Evolutionary conservation across 495 filamentous ascomycete genomes (phyloP), one percentile per base, ranked within the genome.

Genomic region (Hapsidospora chrysogenum): DNA sequence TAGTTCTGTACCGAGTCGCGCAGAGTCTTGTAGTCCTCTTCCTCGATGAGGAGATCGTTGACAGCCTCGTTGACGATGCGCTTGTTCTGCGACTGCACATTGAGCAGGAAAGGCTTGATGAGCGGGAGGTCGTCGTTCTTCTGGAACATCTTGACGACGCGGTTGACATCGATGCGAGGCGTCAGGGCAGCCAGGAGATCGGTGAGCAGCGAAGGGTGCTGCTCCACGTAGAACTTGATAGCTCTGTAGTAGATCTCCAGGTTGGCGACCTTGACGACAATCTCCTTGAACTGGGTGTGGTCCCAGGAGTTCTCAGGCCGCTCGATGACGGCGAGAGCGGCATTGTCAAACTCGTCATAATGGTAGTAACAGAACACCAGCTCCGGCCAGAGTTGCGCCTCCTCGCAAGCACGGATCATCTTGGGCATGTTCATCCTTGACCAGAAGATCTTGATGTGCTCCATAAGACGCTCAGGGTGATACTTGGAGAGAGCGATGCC

Each of bases 211-310:
- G 85, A 76, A 28, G 92, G 92, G 54, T 96, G 92, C 53, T 96
- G 83, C 58, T 95, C 80, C 25, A 95, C 72, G 60, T 99, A 99
- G 66, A 95, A 96, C 68, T 86, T 94, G 44, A 99, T 70, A 18
- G 85, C 80, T 21, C 86, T 82, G 67, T 99, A 99, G 61, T 94
- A 96, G 53, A 99, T 96, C 58, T 99, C 92, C 49, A 96, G 57
- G 60, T 99, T 99, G 46, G 89, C 84, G 41, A 94, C 87, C 72
- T 96, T 96, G 62, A 93, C 76, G 38, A 94, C 69, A 41, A 94
- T 95, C 55, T 96, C 92, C 72, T 96, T 96, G 77, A 99, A 96
- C 19, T 87, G 92, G 58, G 96, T 89, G 61, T 99, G 92, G 57
- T 99, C 92, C 92, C 92, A 99, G 2, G 92, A 82, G 60, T 96